Percentiles rank a stretch among this genome's conserved stretches.
phyloP scores from a whole-genome alignment of 1,284 basidiomycete species.

The Boletus smithii region DNA sequence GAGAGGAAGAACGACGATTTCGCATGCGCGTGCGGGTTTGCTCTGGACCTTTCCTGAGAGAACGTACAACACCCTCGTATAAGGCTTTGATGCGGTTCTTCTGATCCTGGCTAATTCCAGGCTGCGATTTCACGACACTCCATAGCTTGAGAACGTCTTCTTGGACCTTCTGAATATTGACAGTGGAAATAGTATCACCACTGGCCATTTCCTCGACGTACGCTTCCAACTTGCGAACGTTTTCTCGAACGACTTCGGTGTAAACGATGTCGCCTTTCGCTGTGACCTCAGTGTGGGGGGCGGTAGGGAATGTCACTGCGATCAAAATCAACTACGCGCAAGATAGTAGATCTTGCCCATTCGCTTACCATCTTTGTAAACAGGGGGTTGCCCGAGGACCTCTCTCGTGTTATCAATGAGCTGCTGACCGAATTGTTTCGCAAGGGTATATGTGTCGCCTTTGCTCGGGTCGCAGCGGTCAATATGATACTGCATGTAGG shows the following conservation, averaged over 20 bases:
- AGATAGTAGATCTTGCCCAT: not conserved
- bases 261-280: constrained; percentile 94
- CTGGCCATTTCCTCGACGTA: constrained; percentile 99
- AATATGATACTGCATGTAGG: constrained; percentile 96
- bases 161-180: constrained; percentile 96
- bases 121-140: constrained; percentile 96
- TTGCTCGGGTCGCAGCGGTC: constrained; percentile 77
- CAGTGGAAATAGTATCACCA: constrained; percentile 79
- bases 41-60: constrained; percentile 67
- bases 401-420: constrained; percentile 93
- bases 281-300: constrained; percentile 91
- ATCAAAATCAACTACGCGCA: not conserved
- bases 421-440: constrained; percentile 96
- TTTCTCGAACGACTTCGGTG: constrained; percentile 90
- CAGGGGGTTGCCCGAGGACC: constrained; percentile 76
- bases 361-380: constrained; percentile 89
- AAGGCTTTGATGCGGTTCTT: constrained; percentile 97
- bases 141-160: constrained; percentile 95
- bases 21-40: constrained; percentile 53
- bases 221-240: constrained; percentile 95
- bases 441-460: constrained; percentile 90
- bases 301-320: constrained; percentile 95
- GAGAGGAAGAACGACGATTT: constrained; percentile 84
- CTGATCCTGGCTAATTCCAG: constrained; percentile 94
- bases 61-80: constrained; percentile 92